phyloP scores from a whole-genome alignment of 2,329 filamentous ascomycete genomes.

The Fusarium sp. region DNA sequence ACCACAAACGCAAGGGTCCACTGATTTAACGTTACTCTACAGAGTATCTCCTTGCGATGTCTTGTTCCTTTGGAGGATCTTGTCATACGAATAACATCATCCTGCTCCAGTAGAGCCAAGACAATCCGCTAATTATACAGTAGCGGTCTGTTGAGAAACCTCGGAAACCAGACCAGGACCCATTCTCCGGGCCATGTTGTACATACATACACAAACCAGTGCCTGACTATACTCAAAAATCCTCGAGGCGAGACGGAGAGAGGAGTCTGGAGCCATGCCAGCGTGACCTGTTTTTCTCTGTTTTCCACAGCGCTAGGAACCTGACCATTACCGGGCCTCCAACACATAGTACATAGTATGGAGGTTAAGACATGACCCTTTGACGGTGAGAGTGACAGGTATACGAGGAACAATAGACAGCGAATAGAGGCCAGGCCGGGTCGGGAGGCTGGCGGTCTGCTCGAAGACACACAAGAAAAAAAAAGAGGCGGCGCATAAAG shows the following conservation, averaged over 20 bases:
- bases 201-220: constrained; percentile 8
- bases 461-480: background rate
- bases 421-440: constrained; percentile 1
- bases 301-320: constrained; percentile 31
- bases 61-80: constrained; percentile 2
- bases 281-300: constrained; percentile 21
- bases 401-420: constrained; percentile 9
- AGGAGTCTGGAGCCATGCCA: constrained; percentile 35
- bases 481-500: constrained; percentile 20
- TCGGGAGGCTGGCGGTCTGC: constrained; percentile 10
- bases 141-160: constrained; percentile 35
- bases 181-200: constrained; percentile 24
- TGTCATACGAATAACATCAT: constrained; percentile 16
- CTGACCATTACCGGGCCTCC: constrained; percentile 18
- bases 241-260: constrained; percentile 5
- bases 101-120: background rate
- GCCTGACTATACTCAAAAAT: constrained; percentile 4
- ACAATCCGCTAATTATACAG: constrained; percentile 9
- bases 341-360: constrained; percentile 16
- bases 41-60: constrained; percentile 12
- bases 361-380: background rate
- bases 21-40: constrained; percentile 8
- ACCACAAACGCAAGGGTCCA: background rate
- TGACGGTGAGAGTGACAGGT: constrained; percentile 9
- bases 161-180: constrained; percentile 23